A percentile compares a stretch with the other conserved stretches of the same genome.
Evolutionary conservation across 306 rosid genomes (phyloP).

Genomic region (Trifolium pratense): DNA sequence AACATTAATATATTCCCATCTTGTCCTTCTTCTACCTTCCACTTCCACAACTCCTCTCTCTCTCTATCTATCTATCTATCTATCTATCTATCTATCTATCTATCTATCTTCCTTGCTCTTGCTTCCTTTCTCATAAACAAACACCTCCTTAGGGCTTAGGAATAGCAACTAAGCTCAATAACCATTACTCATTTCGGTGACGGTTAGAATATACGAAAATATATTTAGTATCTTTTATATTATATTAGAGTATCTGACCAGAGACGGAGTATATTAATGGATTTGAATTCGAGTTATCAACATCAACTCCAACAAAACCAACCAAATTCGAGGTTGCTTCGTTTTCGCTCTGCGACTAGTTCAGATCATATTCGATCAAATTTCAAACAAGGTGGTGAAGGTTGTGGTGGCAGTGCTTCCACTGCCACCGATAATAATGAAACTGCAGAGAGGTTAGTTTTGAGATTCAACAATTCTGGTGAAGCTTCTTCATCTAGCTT

Average conservation of each 20-base stretch:
- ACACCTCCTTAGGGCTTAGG: too few relatives aligned
- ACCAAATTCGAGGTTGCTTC: conserved; percentile 70
- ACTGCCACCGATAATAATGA: too few relatives aligned
- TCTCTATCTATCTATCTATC: too few relatives aligned
- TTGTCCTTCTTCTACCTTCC: not conserved
- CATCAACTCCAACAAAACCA: conserved; percentile 35
- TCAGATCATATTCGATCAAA: conserved; percentile 50
- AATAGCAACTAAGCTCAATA: too few relatives aligned
- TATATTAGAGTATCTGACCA: too few relatives aligned
- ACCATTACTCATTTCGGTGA: not conserved
- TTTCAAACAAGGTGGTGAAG: conserved; percentile 37
- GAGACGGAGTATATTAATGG: conserved; percentile 50
- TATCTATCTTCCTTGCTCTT: conserved; percentile 1
- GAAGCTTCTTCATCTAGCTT: conserved; percentile 44
- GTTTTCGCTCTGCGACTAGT: conserved; percentile 74
- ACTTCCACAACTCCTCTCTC: conserved; percentile 43
- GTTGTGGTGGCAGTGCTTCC: conserved; percentile 5
- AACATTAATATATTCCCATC: not conserved
- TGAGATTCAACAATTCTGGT: conserved; percentile 47
- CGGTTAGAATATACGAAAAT: not conserved
- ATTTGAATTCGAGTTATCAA: conserved; percentile 55
- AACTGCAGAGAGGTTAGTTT: conserved; percentile 1
- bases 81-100: conserved; percentile 38
- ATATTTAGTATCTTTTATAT: too few relatives aligned
- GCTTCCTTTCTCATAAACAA: too few relatives aligned